Evolutionary conservation across 148 eudicot species (phyloP).

Genomic region (Cornus florida): DNA sequence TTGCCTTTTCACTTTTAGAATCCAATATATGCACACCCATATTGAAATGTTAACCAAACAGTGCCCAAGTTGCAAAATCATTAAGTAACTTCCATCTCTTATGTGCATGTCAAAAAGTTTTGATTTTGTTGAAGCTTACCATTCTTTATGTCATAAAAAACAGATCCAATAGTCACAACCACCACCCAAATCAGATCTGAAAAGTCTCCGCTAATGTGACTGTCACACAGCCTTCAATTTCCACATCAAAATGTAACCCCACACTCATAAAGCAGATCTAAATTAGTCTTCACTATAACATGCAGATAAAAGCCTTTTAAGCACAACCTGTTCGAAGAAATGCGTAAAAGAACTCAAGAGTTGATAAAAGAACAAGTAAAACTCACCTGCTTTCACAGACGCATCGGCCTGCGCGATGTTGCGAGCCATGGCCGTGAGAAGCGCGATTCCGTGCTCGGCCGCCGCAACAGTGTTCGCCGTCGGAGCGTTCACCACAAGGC

Average conservation of each 20-base stretch:
- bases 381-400: slow-evolving; percentile 78
- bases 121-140: too few species aligned
- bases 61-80: too few species aligned
- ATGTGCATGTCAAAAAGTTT: background rate
- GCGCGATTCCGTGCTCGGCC: slow-evolving; percentile 95
- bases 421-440: slow-evolving; percentile 88
- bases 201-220: background rate
- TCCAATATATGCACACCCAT: too few species aligned
- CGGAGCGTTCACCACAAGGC: slow-evolving; percentile 94
- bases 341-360: slow-evolving; percentile 9
- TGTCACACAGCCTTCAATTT: slow-evolving; percentile 1
- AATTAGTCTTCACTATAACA: background rate
- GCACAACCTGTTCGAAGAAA: slow-evolving; percentile 32
- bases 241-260: background rate
- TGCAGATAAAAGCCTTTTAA: background rate
- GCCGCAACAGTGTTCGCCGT: slow-evolving; percentile 98
- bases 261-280: background rate
- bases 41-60: too few species aligned
- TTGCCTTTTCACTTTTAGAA: too few species aligned
- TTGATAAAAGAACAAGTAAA: background rate
- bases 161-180: background rate
- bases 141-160: too few species aligned
- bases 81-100: too few species aligned
- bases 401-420: slow-evolving; percentile 97
- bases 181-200: slow-evolving; percentile 8